These are phyloP conservation scores for Farysia itapuensis DNA, from an alignment of 1,284 basidiomycete species.

Conservation along the genomic window DNA sequence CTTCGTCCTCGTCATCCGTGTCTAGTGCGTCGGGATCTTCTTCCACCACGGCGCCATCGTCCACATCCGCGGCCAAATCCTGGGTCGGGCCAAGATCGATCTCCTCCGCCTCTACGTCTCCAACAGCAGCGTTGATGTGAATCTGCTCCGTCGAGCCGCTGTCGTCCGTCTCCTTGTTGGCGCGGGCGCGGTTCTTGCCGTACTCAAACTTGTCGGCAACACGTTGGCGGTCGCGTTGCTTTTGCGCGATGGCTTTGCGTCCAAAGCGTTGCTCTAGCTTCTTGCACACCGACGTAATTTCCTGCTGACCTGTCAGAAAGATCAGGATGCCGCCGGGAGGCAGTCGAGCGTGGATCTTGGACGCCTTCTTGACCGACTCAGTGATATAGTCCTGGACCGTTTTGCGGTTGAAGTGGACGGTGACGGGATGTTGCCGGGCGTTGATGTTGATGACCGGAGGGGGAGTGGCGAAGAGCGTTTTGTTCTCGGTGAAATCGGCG, in stretches of 20 bases:
- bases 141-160: constrained; percentile 20
- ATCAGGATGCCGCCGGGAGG: constrained; percentile 74
- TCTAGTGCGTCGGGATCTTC: constrained; percentile 61
- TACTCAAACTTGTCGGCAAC: constrained; percentile 9
- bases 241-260: constrained; percentile 67
- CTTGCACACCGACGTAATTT: constrained; percentile 70
- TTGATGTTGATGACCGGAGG: constrained; percentile 88
- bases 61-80: constrained; percentile 63
- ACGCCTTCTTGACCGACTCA: constrained; percentile 85
- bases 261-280: constrained; percentile 80
- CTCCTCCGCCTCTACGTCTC: constrained; percentile 76
- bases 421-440: constrained; percentile 92
- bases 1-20: constrained; percentile 38
- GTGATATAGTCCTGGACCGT: constrained; percentile 85
- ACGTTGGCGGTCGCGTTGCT: constrained; percentile 21
- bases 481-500: constrained; percentile 87
- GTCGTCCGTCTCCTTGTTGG: constrained; percentile 47
- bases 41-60: constrained; percentile 59
- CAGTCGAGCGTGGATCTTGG: constrained; percentile 74
- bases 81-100: constrained; percentile 69
- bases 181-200: constrained; percentile 7
- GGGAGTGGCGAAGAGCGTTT: constrained; percentile 74
- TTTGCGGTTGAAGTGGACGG: constrained; percentile 85
- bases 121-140: constrained; percentile 25
- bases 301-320: constrained; percentile 77